phyloP scores from a whole-genome alignment of 1,284 basidiomycete genomes.

The Sutorius eximius region DNA sequence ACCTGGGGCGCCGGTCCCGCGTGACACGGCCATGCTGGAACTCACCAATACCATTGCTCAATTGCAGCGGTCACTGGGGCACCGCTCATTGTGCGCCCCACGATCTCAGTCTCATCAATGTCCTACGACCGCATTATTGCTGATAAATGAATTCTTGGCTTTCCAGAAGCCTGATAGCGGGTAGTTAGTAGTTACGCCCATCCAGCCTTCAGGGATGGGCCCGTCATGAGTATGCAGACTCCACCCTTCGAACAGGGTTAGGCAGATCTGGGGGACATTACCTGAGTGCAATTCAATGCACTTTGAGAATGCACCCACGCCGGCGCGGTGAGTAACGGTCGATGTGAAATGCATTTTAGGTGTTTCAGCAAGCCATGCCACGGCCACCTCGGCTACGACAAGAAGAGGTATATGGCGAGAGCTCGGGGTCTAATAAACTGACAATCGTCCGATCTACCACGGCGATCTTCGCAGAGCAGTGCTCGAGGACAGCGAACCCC shows the following conservation, averaged over 20 bases:
- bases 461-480: slow-evolving; percentile 45
- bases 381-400: slow-evolving; percentile 13
- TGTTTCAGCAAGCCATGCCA: slow-evolving; percentile 5
- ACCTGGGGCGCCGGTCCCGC: slow-evolving; percentile 6
- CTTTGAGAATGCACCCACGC: neutral
- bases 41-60: neutral
- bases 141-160: slow-evolving; percentile 7
- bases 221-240: neutral
- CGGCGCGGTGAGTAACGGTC: neutral
- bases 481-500: slow-evolving; percentile 41
- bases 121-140: neutral
- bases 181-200: neutral
- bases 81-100: slow-evolving; percentile 11
- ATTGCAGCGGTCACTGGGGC: neutral
- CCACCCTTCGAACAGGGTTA: neutral
- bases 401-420: slow-evolving; percentile 2
- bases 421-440: neutral
- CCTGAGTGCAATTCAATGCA: neutral
- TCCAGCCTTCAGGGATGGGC: neutral
- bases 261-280: neutral
- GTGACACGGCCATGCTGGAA: neutral
- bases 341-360: slow-evolving; percentile 7
- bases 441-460: slow-evolving; percentile 40
- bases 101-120: slow-evolving; percentile 1
- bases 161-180: slow-evolving; percentile 6